Evolutionary conservation across 2,329 filamentous ascomycete genomes (phyloP).

Genomic region (Beauveria rudraprayagi): DNA sequence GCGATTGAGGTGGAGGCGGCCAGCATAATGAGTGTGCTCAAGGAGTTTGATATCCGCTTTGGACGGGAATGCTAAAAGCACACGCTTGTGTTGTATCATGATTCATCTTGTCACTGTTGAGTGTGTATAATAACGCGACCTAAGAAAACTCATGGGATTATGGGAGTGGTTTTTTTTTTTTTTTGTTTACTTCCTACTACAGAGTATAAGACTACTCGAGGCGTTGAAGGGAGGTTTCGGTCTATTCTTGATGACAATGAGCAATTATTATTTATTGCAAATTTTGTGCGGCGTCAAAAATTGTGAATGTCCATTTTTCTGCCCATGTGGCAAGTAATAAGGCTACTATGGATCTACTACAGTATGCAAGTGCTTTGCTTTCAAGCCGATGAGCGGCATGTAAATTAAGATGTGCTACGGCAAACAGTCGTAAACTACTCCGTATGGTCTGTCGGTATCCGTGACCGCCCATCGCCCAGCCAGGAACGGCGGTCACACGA

Average conservation of each 20-base stretch:
- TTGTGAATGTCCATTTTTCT: no score
- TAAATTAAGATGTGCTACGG: no score
- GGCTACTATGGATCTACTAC: no score
- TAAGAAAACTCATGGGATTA: neutral
- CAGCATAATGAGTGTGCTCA: conserved; percentile 78
- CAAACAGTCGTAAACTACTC: no score
- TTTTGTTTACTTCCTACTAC: neutral
- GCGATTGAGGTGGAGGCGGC: conserved; percentile 75
- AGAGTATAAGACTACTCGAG: neutral
- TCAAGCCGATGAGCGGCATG: no score
- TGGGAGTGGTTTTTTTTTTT: neutral
- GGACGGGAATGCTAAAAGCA: conserved; percentile 32
- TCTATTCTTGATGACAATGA: neutral
- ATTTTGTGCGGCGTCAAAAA: no score
- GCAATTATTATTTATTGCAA: neutral
- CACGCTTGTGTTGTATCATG: neutral
- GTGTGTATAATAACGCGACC: conserved; percentile 5
- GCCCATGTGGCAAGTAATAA: no score
- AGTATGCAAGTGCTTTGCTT: no score
- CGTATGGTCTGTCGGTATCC: neutral
- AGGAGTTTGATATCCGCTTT: conserved; percentile 72
- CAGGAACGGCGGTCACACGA: neutral
- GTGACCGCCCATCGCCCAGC: neutral
- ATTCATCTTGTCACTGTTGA: neutral
- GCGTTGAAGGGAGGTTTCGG: neutral